Base-by-base conservation (phyloP, 2,329 filamentous ascomycete genomes). In the Phoma sp. region DNA sequence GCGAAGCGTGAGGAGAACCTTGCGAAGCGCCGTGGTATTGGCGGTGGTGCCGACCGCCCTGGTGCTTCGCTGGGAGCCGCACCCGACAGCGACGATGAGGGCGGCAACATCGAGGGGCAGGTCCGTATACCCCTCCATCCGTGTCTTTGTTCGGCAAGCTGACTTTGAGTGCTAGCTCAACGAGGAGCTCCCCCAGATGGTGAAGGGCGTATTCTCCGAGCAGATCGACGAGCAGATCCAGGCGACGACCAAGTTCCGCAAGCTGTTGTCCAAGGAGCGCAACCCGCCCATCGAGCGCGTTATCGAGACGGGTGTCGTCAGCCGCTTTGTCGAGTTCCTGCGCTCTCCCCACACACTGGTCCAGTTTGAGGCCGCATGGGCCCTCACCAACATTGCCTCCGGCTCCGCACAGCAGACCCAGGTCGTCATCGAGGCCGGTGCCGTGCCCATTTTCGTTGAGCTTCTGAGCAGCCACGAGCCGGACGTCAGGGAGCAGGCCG, bases 281-380 rank as follows among this genome's bases (percentile, higher is more conserved):
- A 99, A 99, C 82, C 95, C 95, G 41, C 95, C 95, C 40, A 99
- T 99, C 75, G 95, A 99, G 82, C 92, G 96, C 75, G 95, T 99
- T 67, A 99, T 99, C 79, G 96, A 98, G 85, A 98, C 95, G 55
- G 95, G 95, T 72, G 95, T 99, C 62, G 95, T 99, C 65, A 89
- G 87, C 82, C 90, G 95, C 74, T 99, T 99, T 73, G 95, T 99
- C 78, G 92, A 97, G 78, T 99, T 99, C 79, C 88, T 99, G 58
- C 90, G 91, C 75, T 99, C 95, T 51, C 95, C 95, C 62, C 95
- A 99, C 79, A 98, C 95, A 30, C 86, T 99, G 43, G 95, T 99
- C 52, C 95, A 99, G 79, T 99, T 99, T 75, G 95, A 99, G 83
- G 95, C 95, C 70, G 95, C 95, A 38, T 99, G 95, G 95, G 95